Base-by-base conservation (phyloP, 2,329 filamentous ascomycete genomes). In the Aspergillus sp. region DNA sequence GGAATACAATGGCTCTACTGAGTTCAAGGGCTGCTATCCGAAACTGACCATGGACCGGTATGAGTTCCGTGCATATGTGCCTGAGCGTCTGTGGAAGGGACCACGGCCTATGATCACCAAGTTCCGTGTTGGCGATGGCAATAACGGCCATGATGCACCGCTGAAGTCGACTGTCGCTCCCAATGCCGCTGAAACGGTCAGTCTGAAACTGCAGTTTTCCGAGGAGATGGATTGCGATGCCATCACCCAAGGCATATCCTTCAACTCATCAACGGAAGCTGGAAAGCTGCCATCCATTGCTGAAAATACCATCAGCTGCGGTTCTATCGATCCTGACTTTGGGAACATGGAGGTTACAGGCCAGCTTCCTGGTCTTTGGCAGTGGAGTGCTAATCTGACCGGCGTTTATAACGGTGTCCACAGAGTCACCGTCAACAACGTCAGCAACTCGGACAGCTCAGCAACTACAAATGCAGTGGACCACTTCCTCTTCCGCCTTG, bases 401-500 rank as follows among this genome's bases (percentile, higher is more conserved):
- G 80, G 83, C 45, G 83, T 88, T 1, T 80, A 82, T 8, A 82
- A 89, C 58, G 86, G 86, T 30, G 75, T 89, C n/a, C 83, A 89
- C 65, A 75, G 78, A 30, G 65, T 88, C 51, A 85, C 81, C 0
- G 71, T 88, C 47, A 79, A 76, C 26, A 30, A 30, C 0, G 26
- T 1, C 26, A 30, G 26, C 26, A 30, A 30, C 8, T 30, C 26
- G 26, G 26, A 30, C 26, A 30, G 8, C 9, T 87, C 85, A 0
- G 75, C 76, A 2, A 2, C 26, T 3, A 30, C 50, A 87, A 87
- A 61, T 78, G 80, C 20, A 77, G 78, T 78, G 15, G 85, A 89
- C 59, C 81, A 83, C 57, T 86, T 88, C 68, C 74, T 88, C 61
- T 74, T 88, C 63, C 83, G 85, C 15, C 75, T 87, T 49, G 86